Conservation (phyloP, 2,329 filamentous ascomycete species). For the Lasiodiplodia hormozganensis region DNA sequence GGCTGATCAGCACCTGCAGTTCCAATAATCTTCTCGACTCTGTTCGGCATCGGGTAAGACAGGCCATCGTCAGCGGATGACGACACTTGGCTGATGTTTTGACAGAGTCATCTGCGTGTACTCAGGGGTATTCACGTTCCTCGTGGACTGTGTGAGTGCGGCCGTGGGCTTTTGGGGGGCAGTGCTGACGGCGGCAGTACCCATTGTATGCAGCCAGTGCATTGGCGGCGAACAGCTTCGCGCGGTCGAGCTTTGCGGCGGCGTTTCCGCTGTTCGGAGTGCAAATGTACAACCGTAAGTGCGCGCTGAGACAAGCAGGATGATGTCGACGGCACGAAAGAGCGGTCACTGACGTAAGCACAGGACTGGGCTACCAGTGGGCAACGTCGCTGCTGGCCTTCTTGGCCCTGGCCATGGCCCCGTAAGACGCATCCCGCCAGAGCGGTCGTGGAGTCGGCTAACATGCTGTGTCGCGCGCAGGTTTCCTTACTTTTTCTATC, state of each 20-base stretch:
- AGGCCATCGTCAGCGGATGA: slow-evolving; percentile 27
- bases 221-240: slow-evolving; percentile 59
- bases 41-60: slow-evolving; percentile 55
- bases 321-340: slow-evolving; percentile 40
- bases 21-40: slow-evolving; percentile 56
- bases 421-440: slow-evolving; percentile 44
- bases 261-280: slow-evolving; percentile 57
- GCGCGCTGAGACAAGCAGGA: slow-evolving; percentile 31
- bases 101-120: slow-evolving; percentile 77
- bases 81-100: slow-evolving; percentile 30
- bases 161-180: slow-evolving; percentile 34
- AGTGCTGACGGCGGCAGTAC: slow-evolving; percentile 45
- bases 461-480: slow-evolving; percentile 41
- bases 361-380: slow-evolving; percentile 58
- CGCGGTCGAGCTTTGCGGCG: slow-evolving; percentile 56
- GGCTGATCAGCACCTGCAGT: slow-evolving; percentile 48
- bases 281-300: slow-evolving; percentile 61
- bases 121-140: slow-evolving; percentile 85
- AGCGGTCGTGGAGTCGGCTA: slow-evolving; percentile 41
- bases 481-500: slow-evolving; percentile 57
- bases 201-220: slow-evolving; percentile 58
- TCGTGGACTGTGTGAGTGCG: slow-evolving; percentile 66
- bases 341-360: slow-evolving; percentile 53
- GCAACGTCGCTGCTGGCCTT: slow-evolving; percentile 56
- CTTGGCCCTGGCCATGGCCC: slow-evolving; percentile 57